Conservation (phyloP, 352 stramenopile species). For the Phytophthora idaei region DNA sequence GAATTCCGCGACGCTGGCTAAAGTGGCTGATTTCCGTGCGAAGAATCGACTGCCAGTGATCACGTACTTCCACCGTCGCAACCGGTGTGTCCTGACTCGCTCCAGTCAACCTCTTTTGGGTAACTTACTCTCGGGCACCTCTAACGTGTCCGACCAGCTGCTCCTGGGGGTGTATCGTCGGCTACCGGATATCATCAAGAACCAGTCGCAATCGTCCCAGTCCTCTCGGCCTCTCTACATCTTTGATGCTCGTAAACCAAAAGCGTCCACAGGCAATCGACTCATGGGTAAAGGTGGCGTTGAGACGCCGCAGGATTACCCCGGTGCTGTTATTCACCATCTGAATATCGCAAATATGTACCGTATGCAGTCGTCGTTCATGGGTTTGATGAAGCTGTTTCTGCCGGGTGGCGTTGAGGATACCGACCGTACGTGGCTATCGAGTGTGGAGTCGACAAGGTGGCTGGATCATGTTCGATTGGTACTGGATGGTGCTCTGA, state of each 20-base stretch:
- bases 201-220: constrained; percentile 62
- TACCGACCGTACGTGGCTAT: constrained; percentile 69
- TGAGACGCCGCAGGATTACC: constrained; percentile 84
- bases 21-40: constrained; percentile 82
- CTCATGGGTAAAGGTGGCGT: constrained; percentile 92
- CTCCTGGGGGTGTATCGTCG: constrained; percentile 75
- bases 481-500: constrained; percentile 81
- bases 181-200: constrained; percentile 83
- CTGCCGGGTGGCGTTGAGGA: constrained; percentile 68
- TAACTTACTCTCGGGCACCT: constrained; percentile 70
- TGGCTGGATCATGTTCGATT: constrained; percentile 88
- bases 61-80: constrained; percentile 83
- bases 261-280: constrained; percentile 90
- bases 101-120: constrained; percentile 85
- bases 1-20: constrained; percentile 65
- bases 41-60: constrained; percentile 89
- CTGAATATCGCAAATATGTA: constrained; percentile 95
- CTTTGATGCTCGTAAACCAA: constrained; percentile 89
- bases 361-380: constrained; percentile 86
- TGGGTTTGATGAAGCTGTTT: constrained; percentile 74
- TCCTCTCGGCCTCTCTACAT: constrained; percentile 88
- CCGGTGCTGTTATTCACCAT: constrained; percentile 78
- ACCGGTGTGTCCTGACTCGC: constrained; percentile 80
- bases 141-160: constrained; percentile 78
- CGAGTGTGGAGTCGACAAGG: constrained; percentile 74